phyloP scores from a whole-genome alignment of 108 stramenopile species.

The Cyclotella kingstonii region DNA sequence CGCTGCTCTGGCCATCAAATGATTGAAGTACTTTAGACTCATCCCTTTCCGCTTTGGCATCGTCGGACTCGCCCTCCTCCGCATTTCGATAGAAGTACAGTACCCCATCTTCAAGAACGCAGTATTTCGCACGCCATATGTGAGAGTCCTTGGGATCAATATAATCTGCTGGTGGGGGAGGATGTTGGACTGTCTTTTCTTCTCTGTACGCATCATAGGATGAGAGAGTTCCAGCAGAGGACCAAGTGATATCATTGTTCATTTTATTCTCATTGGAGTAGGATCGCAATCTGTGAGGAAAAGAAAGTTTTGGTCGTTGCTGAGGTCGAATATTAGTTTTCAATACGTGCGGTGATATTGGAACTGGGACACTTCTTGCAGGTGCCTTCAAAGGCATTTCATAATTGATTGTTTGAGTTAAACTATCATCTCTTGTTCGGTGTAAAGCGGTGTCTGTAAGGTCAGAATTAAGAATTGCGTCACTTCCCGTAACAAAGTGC shows the following conservation, averaged over 20 bases:
- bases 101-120: constrained; percentile 70
- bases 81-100: constrained; percentile 77
- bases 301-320: constrained; percentile 2
- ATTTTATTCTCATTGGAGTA: constrained; percentile 15
- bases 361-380: constrained; percentile 28
- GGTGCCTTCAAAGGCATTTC: constrained; percentile 32
- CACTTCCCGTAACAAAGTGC: background rate
- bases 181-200: constrained; percentile 14
- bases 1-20: constrained; percentile 15
- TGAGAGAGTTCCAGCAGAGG: background rate
- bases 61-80: constrained; percentile 55
- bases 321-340: background rate
- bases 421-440: background rate
- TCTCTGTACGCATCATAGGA: background rate
- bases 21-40: constrained; percentile 19
- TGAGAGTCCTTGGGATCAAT: constrained; percentile 67
- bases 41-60: constrained; percentile 66
- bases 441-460: too few species aligned
- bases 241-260: background rate
- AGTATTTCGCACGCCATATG: constrained; percentile 77
- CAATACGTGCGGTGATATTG: constrained; percentile 20
- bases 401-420: constrained; percentile 8
- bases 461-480: background rate
- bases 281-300: constrained; percentile 1
- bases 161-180: constrained; percentile 49